These are phyloP conservation scores for Durusdinium trenchii DNA, from an alignment of 73 alveolate genomes.

Conservation along the genomic window DNA sequence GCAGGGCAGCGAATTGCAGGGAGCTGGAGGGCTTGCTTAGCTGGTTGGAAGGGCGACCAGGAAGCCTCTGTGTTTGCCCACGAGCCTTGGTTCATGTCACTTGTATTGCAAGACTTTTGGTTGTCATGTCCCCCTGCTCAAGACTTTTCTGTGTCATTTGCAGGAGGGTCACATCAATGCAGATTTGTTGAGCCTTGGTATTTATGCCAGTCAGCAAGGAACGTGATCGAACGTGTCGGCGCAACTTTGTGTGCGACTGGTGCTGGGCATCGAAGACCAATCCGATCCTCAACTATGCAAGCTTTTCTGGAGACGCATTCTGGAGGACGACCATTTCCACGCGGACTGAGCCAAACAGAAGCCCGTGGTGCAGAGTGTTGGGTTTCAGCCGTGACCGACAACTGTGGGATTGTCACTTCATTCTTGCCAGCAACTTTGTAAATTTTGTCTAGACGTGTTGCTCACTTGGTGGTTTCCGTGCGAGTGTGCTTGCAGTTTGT, in stretches of 20 bases:
- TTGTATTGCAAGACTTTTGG: not conserved
- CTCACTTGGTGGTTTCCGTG: too few relatives aligned
- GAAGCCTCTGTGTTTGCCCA: not conserved
- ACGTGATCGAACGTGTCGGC: not conserved
- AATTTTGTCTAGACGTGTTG: too few relatives aligned
- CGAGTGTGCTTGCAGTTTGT: too few relatives aligned
- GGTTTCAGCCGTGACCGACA: constrained; percentile 35
- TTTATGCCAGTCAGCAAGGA: too few relatives aligned
- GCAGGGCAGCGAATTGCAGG: not conserved
- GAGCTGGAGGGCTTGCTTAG: not conserved
- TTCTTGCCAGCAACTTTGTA: too few relatives aligned
- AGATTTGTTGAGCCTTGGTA: not conserved
- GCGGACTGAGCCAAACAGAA: not conserved
- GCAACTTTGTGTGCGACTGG: not conserved
- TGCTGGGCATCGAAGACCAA: not conserved
- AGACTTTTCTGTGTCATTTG: not conserved
- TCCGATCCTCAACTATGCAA: not conserved
- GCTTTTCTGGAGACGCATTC: not conserved
- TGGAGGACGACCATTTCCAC: constrained; percentile 4
- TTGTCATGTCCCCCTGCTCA: not conserved
- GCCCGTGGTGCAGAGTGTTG: not conserved
- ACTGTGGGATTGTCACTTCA: not conserved
- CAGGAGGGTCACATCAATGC: not conserved
- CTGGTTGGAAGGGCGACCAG: not conserved
- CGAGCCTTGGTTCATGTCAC: not conserved